Evolutionary conservation across 169 alveolate species (phyloP).

Genomic region (Plasmodium chabaudi): DNA sequence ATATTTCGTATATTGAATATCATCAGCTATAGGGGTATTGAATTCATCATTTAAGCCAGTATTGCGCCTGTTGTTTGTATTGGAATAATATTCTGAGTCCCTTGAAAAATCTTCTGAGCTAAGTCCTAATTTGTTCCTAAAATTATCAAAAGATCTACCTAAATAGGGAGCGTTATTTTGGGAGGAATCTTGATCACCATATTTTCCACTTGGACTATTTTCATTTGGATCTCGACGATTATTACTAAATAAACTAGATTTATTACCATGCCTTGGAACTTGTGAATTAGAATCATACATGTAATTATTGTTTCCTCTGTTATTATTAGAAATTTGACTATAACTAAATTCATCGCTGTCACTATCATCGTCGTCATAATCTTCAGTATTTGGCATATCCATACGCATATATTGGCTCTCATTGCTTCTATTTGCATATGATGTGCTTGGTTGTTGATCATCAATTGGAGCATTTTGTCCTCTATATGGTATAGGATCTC

Average conservation of each 20-base stretch:
- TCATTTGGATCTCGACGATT: neutral
- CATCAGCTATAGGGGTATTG: neutral
- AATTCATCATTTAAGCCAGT: neutral
- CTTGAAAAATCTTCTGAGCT: constrained; percentile 14
- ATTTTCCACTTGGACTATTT: neutral
- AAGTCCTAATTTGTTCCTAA: constrained; percentile 42
- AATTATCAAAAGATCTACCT: constrained; percentile 45
- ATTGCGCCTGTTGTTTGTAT: neutral
- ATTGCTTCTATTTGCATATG: constrained; percentile 1
- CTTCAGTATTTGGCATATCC: constrained; percentile 1
- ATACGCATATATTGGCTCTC: neutral
- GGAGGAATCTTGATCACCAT: neutral
- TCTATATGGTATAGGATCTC: constrained; percentile 4
- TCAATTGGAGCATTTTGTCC: constrained; percentile 11
- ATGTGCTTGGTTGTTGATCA: constrained; percentile 3
- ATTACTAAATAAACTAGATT: no score
- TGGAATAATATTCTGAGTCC: neutral
- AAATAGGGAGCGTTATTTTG: neutral
- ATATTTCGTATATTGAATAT: constrained; percentile 4
- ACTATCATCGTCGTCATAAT: neutral
- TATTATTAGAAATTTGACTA: neutral
- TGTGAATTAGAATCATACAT: neutral
- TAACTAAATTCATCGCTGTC: constrained; percentile 4
- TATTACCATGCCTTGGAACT: no score
- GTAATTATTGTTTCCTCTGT: neutral